Evolutionary conservation across 257 asterid genomes (phyloP).

Genomic region (Solanum pinnatisectum): DNA sequence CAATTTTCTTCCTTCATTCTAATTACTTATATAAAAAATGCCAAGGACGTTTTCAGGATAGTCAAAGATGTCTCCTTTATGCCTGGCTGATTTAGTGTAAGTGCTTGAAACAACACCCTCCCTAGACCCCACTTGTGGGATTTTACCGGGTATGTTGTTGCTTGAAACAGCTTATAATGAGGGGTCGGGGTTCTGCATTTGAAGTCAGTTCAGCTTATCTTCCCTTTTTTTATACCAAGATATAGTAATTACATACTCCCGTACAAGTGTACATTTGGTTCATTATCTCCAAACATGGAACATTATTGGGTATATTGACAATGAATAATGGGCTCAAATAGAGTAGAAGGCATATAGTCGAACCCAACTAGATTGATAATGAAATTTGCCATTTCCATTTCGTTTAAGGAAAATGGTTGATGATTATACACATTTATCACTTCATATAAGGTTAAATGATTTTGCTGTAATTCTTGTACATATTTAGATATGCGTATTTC

Average conservation of each 20-base stretch:
- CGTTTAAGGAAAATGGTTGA: not conserved
- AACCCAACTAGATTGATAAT: not conserved
- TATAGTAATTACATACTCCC: not conserved
- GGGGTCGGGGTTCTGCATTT: not conserved
- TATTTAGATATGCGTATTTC: not conserved
- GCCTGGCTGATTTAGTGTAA: not conserved
- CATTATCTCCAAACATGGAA: not conserved
- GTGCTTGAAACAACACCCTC: not conserved
- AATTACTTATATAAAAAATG: not conserved
- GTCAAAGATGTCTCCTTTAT: not conserved
- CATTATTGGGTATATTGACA: not conserved
- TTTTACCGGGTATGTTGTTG: not conserved
- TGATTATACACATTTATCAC: not conserved
- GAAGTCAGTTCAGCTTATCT: not conserved
- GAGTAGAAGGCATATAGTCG: not conserved
- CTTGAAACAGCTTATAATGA: not conserved
- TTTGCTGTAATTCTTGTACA: not conserved
- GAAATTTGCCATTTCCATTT: not conserved
- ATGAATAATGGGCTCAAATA: not conserved
- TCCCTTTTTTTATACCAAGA: not conserved
- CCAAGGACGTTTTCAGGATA: not conserved
- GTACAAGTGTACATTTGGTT: not conserved
- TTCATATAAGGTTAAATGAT: not conserved
- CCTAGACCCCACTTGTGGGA: not conserved
- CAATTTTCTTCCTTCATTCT: not conserved